Evolutionary conservation across 495 filamentous ascomycete species (phyloP), one percentile per base, ranked within the genome.

Genomic region (Xanthoparmelia taractica): DNA sequence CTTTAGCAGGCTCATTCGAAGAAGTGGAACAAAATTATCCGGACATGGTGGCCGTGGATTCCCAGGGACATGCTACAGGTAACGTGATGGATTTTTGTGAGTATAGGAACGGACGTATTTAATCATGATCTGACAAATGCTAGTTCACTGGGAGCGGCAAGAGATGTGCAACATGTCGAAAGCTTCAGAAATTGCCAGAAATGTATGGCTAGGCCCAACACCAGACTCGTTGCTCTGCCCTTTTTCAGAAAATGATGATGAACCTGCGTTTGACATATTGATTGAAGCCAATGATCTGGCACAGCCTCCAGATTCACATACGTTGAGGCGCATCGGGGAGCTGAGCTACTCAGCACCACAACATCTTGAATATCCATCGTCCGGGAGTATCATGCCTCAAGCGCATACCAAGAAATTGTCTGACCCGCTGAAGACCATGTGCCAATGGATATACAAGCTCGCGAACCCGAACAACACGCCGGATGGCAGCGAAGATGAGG

Each of bases 161-260:
- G 94, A 98, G 72, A 98, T 98, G 94, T 90, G 85, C 73, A 79
- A 80, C 61, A 96, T 98, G 93, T 92, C 92, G 4, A 84, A 83
- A 64, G 88, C 92, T 15, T 89, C 91, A 4, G 90, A 96, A 73
- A 93, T 97, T 54, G 84, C 88, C 29, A 76, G 80, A 63, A 96
- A 96, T 74, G 90, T 97, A 27, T 98, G 87, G 86, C 78, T 96
- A 55, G 94, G 94, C 0, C 89, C 91, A 5, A 95, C 89, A 1
- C 91, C 91, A 0, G 92, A 97, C 67, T 79, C 82, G 15, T 70
- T 77, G 23, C 57, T 79, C 12, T 60, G 65, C 25, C 64, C 59
- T 4, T 54, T 48, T 8, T 58, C 73, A 37, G 64, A 72, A 12
- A 65, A 69, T 38, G 72, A 78, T 18, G 66, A 69, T 38, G 72